phyloP scores from a whole-genome alignment of 176 grass and related monocot genomes.

The Zizania latifolia region DNA sequence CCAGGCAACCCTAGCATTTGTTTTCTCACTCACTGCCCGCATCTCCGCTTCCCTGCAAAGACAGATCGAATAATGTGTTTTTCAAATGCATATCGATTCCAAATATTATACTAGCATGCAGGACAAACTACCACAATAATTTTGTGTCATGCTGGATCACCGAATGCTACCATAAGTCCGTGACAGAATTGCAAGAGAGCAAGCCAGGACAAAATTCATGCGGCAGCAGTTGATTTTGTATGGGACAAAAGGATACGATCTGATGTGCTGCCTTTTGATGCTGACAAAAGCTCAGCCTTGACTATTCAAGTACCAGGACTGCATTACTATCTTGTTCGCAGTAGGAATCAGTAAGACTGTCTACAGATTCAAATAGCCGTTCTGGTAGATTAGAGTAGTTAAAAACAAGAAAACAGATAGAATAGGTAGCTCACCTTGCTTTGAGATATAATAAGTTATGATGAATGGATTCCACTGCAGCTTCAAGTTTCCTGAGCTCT shows the following conservation, averaged over 20 bases:
- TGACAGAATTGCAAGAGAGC: no score
- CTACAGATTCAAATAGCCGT: not conserved
- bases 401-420: not conserved
- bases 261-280: not conserved
- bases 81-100: not conserved
- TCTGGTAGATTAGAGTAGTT: not conserved
- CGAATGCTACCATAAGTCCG: not conserved
- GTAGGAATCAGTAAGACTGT: not conserved
- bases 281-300: not conserved
- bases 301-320: not conserved
- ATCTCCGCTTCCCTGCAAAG: constrained; percentile 76
- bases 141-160: not conserved
- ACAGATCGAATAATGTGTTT: constrained; percentile 20
- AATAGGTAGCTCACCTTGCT: constrained; percentile 46
- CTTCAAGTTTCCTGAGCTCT: constrained; percentile 76
- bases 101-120: not conserved
- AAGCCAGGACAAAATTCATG: not conserved
- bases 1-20: constrained; percentile 85
- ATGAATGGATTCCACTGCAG: constrained; percentile 78
- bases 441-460: constrained; percentile 76
- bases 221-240: not conserved
- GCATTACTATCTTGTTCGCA: not conserved
- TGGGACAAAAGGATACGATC: not conserved
- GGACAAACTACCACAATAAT: not conserved
- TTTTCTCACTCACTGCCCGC: constrained; percentile 84